phyloP scores from a whole-genome alignment of 495 filamentous ascomycete species.

The Penicillium nucicola region DNA sequence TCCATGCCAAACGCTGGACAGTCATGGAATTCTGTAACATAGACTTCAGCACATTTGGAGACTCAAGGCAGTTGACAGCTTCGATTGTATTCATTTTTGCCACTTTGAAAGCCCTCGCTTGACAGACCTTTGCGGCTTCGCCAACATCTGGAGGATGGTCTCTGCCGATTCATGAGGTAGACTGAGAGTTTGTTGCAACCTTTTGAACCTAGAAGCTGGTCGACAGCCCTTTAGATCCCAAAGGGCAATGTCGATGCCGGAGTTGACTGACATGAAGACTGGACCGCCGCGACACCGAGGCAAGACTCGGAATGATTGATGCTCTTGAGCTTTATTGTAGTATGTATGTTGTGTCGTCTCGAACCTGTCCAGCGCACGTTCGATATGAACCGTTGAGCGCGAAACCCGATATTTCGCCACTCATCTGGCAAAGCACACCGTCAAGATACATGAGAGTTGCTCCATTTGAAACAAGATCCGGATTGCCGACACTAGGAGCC shows the following conservation, averaged over 20 bases:
- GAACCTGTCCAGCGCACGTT: background rate
- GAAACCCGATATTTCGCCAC: background rate
- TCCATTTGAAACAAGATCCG: constrained; percentile 3
- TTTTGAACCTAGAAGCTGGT: constrained; percentile 70
- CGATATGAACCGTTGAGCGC: too few species aligned
- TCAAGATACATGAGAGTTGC: constrained; percentile 4
- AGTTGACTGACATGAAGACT: constrained; percentile 77
- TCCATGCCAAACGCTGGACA: constrained; percentile 73
- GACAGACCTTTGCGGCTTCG: constrained; percentile 56
- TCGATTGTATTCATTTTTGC: constrained; percentile 86
- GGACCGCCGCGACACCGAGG: constrained; percentile 76
- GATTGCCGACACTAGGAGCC: background rate
- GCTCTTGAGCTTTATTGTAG: constrained; percentile 63
- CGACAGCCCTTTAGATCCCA: constrained; percentile 70
- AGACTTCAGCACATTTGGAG: constrained; percentile 58
- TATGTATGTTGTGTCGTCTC: background rate
- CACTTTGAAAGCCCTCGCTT: constrained; percentile 66
- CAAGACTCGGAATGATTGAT: constrained; percentile 72
- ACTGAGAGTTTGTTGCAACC: constrained; percentile 71
- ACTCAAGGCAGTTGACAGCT: constrained; percentile 78
- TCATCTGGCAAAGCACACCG: background rate
- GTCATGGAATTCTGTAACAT: constrained; percentile 66
- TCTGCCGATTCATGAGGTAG: constrained; percentile 85
- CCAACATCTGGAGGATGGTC: constrained; percentile 67
- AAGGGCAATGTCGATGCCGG: constrained; percentile 78